Evolutionary conservation across 163 green algal genomes (phyloP), one percentile per base, ranked within the genome.

Genomic region (Scenedesmus sp.): DNA sequence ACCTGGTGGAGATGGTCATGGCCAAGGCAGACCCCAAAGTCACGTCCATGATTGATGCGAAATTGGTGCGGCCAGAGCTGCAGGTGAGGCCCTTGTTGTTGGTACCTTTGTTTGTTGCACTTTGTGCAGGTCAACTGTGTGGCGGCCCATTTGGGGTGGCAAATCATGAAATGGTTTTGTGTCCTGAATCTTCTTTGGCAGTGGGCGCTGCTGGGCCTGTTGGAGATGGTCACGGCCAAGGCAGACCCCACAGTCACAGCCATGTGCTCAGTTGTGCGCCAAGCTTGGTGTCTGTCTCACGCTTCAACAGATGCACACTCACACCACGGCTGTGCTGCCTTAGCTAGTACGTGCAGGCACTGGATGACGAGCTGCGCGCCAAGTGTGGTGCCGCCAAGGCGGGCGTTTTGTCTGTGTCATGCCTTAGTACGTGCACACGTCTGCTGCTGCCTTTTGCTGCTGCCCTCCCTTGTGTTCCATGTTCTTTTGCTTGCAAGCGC

Each of bases 1-100:
- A 99, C 95, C 97, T 99, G 94, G 96, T 99, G 62, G 98, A 99
- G 93, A 99, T 99, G 98, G 97, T 99, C 67, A 96, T 99, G 86
- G 98, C 97, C 90, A 99, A 99, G 95, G 96, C 95, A 3, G 97
- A 99, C 94, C 93, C 96, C 0, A 84, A 93, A 13, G 95, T 98
- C 7, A 95, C 96, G 18, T 93, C 95, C 34, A 95, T 97, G 92
- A 99, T 99, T 82, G 97, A 98, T 64, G 89, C 93, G 46, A 95
- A 94, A 7, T 95, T 99, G 67, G 96, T 98, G n/a, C 88, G 94
- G 10, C 82, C 93, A 54, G 87, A 94, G 73, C 95, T 98, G 87
- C 82, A 88, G 93, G 89, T 89, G 66, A 23, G 89, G 8, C 62
- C 34, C 34, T 46, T 46, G 34, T 46, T 46, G 34, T 46, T 46